phyloP scores from a whole-genome alignment of 2,329 filamentous ascomycete genomes.

The Cercospora sesami region DNA sequence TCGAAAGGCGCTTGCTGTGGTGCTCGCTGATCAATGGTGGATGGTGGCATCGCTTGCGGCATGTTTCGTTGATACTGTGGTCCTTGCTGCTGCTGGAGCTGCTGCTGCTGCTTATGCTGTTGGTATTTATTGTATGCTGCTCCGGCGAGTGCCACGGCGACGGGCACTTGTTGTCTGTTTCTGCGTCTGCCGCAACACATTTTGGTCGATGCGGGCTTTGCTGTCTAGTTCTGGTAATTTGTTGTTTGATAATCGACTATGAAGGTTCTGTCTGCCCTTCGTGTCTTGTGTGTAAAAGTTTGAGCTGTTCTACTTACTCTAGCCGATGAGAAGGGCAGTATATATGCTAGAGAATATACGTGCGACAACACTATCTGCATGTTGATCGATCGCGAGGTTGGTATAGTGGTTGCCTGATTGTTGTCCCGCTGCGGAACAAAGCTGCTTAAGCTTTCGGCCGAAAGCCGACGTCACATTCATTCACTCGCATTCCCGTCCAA shows the following conservation, averaged over 20 bases:
- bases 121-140: constrained; percentile 20
- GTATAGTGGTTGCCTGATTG: neutral
- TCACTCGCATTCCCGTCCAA: constrained; percentile 2
- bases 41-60: neutral
- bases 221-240: neutral
- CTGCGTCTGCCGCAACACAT: constrained; percentile 2
- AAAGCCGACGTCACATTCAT: neutral
- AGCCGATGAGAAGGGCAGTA: neutral
- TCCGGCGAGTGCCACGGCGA: neutral
- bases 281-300: neutral
- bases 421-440: neutral
- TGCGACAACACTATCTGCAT: neutral
- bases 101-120: constrained; percentile 14
- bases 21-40: neutral
- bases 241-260: neutral
- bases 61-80: neutral
- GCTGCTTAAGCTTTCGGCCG: neutral
- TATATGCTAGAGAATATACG: neutral
- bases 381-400: neutral
- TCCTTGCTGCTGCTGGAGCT: constrained; percentile 6
- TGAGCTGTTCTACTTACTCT: neutral
- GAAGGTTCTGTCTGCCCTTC: neutral
- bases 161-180: neutral
- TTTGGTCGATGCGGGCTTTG: neutral
- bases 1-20: neutral